These are phyloP conservation scores for Coemansia reversa DNA, from an alignment of 192 early-diverging fungal genomes.

Conservation along the genomic window DNA sequence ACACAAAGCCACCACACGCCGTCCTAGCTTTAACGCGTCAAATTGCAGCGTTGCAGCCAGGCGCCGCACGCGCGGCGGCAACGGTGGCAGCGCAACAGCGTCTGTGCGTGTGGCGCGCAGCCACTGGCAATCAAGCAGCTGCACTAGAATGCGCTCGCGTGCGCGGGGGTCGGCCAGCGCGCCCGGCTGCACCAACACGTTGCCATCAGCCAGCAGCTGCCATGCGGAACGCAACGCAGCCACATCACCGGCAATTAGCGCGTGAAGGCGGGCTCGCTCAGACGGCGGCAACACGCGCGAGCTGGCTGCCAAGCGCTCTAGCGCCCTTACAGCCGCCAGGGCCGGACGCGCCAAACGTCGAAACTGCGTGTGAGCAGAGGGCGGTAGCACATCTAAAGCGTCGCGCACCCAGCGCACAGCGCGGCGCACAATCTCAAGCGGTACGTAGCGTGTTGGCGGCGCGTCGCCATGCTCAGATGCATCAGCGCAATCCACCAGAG, in stretches of 20 bases:
- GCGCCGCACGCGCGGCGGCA: slow-evolving; percentile 23
- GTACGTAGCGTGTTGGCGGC: slow-evolving; percentile 13
- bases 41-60: slow-evolving; percentile 41
- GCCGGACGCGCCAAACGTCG: slow-evolving; percentile 13
- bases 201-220: slow-evolving; percentile 46
- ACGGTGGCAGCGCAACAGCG: slow-evolving; percentile 13
- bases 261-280: slow-evolving; percentile 17
- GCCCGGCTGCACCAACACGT: slow-evolving; percentile 48
- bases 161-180: slow-evolving; percentile 33
- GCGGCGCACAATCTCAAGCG: slow-evolving; percentile 39
- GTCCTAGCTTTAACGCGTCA: slow-evolving; percentile 17
- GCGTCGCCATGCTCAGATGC: slow-evolving; percentile 26
- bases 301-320: slow-evolving; percentile 12
- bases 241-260: slow-evolving; percentile 20
- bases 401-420: slow-evolving; percentile 46
- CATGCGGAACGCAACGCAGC: slow-evolving; percentile 27
- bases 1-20: slow-evolving; percentile 15
- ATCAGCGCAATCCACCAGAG: slow-evolving; percentile 23
- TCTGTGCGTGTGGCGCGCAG: slow-evolving; percentile 1
- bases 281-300: neutral
- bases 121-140: slow-evolving; percentile 44
- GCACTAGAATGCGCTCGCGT: slow-evolving; percentile 34
- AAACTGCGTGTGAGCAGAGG: slow-evolving; percentile 27
- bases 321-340: slow-evolving; percentile 19
- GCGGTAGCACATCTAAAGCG: slow-evolving; percentile 34